Evolutionary conservation across 345 rosid genomes (phyloP).

Genomic region (Populus deltoides): DNA sequence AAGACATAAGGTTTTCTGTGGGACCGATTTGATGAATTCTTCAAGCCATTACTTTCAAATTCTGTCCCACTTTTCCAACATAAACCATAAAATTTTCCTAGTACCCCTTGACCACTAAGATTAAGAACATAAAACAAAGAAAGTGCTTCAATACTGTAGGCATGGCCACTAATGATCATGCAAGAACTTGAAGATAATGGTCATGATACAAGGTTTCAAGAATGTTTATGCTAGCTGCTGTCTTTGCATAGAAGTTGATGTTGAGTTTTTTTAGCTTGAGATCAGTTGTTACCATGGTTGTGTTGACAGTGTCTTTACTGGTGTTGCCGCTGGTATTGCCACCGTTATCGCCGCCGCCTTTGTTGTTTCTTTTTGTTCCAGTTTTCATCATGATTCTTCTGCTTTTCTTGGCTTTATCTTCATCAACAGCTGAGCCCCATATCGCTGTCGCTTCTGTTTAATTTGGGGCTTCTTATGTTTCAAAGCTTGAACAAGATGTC

Average conservation of each 20-base stretch:
- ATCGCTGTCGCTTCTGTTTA: constrained; percentile 1
- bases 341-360: constrained; percentile 22
- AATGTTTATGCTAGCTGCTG: not conserved
- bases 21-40: not conserved
- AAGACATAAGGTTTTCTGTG: not conserved
- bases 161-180: not conserved
- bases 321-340: constrained; percentile 24
- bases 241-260: not conserved
- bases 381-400: constrained; percentile 21
- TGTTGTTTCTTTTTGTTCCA: constrained; percentile 18
- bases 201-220: not conserved
- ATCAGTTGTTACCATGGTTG: constrained; percentile 5
- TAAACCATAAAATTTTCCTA: not conserved
- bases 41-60: constrained; percentile 4
- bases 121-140: not conserved
- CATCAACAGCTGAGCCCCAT: not conserved
- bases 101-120: not conserved
- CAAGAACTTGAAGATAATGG: not conserved
- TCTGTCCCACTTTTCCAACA: not conserved
- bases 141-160: not conserved
- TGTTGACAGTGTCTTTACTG: constrained; percentile 4
- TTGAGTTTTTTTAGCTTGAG: not conserved
- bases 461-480: not conserved
- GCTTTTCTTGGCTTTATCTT: constrained; percentile 21
- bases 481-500: not conserved